Conservation (phyloP, 2,329 filamentous ascomycete species). For the Alternaria viburni region DNA sequence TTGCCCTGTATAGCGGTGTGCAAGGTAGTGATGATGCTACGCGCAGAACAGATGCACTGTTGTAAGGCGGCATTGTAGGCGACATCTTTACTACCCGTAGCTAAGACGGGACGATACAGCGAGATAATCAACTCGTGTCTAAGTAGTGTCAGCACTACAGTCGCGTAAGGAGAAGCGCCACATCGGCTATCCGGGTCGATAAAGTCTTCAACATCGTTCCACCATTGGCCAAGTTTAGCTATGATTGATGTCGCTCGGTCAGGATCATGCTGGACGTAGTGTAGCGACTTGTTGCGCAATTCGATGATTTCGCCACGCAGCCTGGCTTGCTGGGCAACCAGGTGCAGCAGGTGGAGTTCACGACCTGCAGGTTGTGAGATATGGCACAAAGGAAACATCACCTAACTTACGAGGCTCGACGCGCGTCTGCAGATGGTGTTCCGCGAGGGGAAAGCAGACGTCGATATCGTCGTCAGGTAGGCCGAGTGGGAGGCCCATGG, state of each 20-base stretch:
- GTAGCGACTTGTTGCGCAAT: conserved; percentile 60
- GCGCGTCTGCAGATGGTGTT: conserved; percentile 48
- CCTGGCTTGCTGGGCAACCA: conserved; percentile 56
- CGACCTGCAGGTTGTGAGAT: conserved; percentile 7
- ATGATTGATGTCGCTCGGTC: conserved; percentile 55
- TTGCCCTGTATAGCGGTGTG: conserved; percentile 31
- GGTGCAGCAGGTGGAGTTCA: conserved; percentile 26
- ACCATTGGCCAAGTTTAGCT: conserved; percentile 60
- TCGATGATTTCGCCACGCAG: conserved; percentile 61
- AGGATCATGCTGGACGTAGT: conserved; percentile 52
- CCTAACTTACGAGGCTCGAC: conserved; percentile 17
- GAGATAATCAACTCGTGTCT: conserved; percentile 60
- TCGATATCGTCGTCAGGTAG: conserved; percentile 65
- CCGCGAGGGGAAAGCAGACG: conserved; percentile 61
- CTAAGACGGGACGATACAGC: conserved; percentile 59
- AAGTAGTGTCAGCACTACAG: conserved; percentile 52
- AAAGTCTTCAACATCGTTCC: conserved; percentile 60
- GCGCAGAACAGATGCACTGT: conserved; percentile 59
- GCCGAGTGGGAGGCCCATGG: conserved; percentile 61
- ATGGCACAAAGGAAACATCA: neutral
- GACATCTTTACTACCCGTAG: conserved; percentile 52
- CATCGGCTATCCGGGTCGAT: conserved; percentile 47
- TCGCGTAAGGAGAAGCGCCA: conserved; percentile 45
- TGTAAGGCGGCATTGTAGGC: conserved; percentile 59
- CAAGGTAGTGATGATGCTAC: conserved; percentile 55